A percentile compares a stretch with the other conserved stretches of the same genome.
Conservation (phyloP, 768 basidiomycete genomes). For the Chlorophyllum brunneum region DNA sequence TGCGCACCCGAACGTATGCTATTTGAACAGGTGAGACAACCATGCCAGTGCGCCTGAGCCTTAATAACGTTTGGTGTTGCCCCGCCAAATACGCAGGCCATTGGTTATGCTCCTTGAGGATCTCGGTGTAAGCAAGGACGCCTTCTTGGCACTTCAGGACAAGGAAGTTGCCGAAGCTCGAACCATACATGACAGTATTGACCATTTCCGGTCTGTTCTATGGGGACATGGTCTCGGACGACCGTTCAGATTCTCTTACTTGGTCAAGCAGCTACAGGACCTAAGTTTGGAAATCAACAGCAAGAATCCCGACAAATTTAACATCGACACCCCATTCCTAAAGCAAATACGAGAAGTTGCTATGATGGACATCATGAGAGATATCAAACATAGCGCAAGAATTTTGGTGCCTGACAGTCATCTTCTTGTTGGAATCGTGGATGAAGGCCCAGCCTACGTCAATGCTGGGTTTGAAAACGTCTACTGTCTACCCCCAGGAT, state of each 20-base stretch:
- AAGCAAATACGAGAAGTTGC: conserved; percentile 54
- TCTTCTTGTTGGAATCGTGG: conserved; percentile 76
- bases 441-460: conserved; percentile 70
- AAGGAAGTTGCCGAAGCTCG: conserved; percentile 50
- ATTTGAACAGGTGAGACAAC: conserved; percentile 62
- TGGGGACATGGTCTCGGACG: conserved; percentile 40
- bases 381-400: conserved; percentile 72
- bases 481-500: conserved; percentile 46
- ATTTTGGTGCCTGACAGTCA: conserved; percentile 68
- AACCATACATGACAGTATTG: conserved; percentile 56
- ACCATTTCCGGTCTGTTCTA: conserved; percentile 45
- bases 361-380: conserved; percentile 61
- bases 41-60: conserved; percentile 4
- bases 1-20: conserved; percentile 52
- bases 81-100: conserved; percentile 37
- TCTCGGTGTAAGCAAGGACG: conserved; percentile 53
- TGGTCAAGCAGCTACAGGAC: conserved; percentile 47
- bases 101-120: conserved; percentile 80
- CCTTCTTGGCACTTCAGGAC: conserved; percentile 62
- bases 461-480: conserved; percentile 48
- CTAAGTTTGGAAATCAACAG: conserved; percentile 38
- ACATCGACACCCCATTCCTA: conserved; percentile 56
- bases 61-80: neutral
- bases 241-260: conserved; percentile 44
- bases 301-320: conserved; percentile 23